Evolutionary conservation across 345 rosid species (phyloP).

Genomic region (Citrus medica): DNA sequence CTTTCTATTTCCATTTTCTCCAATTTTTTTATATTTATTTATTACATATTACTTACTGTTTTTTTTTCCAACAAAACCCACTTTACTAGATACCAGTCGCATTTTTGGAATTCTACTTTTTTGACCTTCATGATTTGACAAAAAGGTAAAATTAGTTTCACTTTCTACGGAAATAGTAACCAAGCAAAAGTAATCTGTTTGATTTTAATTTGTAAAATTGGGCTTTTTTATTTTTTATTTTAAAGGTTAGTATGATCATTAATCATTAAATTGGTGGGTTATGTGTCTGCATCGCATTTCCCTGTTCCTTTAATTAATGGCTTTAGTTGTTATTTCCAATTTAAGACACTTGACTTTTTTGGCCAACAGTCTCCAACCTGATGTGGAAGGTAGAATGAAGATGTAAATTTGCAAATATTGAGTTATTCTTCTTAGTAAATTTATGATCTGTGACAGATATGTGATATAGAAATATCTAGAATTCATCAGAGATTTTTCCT

Average conservation of each 20-base stretch:
- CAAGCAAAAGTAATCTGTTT: background rate
- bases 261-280: background rate
- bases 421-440: background rate
- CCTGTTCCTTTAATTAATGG: background rate
- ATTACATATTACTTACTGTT: too few species aligned
- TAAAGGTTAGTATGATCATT: background rate
- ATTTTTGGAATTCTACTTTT: background rate
- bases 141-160: background rate
- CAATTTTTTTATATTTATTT: background rate
- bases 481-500: background rate
- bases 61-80: too few species aligned
- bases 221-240: background rate
- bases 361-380: background rate
- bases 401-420: background rate
- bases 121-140: background rate
- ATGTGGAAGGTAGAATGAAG: background rate
- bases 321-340: background rate
- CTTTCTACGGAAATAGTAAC: background rate
- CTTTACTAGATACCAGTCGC: background rate
- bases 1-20: background rate
- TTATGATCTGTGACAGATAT: background rate
- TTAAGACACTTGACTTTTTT: background rate
- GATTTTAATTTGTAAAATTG: background rate
- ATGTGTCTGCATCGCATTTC: background rate
- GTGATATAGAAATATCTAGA: background rate